A percentile compares a stretch with the other conserved stretches of the same genome.
These are phyloP conservation scores for Zostera marina DNA, from an alignment of 116 monocot species.

Conservation along the genomic window DNA sequence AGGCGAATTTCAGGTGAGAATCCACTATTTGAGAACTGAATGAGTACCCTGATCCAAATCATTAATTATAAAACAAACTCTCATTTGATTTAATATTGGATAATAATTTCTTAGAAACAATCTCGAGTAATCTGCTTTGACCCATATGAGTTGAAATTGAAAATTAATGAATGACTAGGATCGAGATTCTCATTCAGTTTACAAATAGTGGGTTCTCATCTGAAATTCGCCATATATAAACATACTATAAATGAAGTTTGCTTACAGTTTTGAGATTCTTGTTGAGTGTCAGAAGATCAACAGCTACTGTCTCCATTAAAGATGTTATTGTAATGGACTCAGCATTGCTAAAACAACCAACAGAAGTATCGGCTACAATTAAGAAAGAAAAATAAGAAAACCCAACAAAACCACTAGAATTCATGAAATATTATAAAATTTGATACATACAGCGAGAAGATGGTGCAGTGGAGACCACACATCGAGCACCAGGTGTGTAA, in stretches of 20 bases:
- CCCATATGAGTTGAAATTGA: too few relatives aligned
- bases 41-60: too few relatives aligned
- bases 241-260: not conserved
- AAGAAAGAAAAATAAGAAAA: not conserved
- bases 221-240: not conserved
- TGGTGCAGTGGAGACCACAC: constrained; percentile 7
- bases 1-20: too few relatives aligned
- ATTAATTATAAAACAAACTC: too few relatives aligned
- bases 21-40: too few relatives aligned
- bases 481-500: constrained; percentile 8
- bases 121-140: too few relatives aligned
- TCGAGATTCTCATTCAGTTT: too few relatives aligned
- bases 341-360: not conserved
- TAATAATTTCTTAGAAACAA: too few relatives aligned
- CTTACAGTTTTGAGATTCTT: constrained; percentile 6
- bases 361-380: constrained; percentile 3
- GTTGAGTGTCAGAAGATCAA: constrained; percentile 13
- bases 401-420: not conserved
- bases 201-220: not conserved
- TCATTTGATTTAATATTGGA: too few relatives aligned
- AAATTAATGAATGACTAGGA: too few relatives aligned
- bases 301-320: constrained; percentile 13
- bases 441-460: constrained; percentile 5
- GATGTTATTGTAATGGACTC: constrained; percentile 10
- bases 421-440: not conserved